Percentiles rank a stretch among this genome's conserved stretches.
These are phyloP conservation scores for Saccharomycopsis sp. DNA, from an alignment of 805 yeast genomes.

Conservation along the genomic window DNA sequence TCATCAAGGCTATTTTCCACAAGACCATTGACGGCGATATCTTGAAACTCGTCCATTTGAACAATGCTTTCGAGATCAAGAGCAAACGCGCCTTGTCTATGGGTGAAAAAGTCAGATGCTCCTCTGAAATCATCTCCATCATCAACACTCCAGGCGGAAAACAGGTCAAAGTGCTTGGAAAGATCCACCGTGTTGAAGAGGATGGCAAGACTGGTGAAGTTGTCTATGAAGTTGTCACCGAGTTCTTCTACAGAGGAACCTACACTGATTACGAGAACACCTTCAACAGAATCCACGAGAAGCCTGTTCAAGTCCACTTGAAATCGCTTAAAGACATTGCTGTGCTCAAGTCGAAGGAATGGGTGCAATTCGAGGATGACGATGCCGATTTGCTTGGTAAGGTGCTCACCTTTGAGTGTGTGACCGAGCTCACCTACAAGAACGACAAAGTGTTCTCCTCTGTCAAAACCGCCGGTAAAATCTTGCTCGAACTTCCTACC, in stretches of 20 bases:
- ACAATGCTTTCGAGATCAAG: slow-evolving; percentile 88
- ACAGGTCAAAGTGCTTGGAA: slow-evolving; percentile 91
- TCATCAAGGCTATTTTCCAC: slow-evolving; percentile 98
- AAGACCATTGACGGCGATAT: slow-evolving; percentile 93
- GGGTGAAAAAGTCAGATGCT: slow-evolving; percentile 78
- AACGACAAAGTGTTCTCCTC: slow-evolving; percentile 67
- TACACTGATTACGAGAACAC: slow-evolving; percentile 87
- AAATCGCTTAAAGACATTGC: slow-evolving; percentile 83
- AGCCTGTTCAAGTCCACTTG: slow-evolving; percentile 75
- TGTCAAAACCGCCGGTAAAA: slow-evolving; percentile 79
- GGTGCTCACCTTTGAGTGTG: slow-evolving; percentile 82
- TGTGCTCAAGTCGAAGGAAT: slow-evolving; percentile 88
- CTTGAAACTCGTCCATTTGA: slow-evolving; percentile 86
- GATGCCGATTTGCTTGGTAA: slow-evolving; percentile 67
- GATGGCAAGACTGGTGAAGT: slow-evolving; percentile 46
- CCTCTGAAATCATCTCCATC: slow-evolving; percentile 83
- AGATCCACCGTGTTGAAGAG: slow-evolving; percentile 51
- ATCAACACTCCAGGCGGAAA: slow-evolving; percentile 90
- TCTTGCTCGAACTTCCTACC: slow-evolving; percentile 82
- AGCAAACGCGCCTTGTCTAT: slow-evolving; percentile 84
- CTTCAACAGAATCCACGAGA: slow-evolving; percentile 80
- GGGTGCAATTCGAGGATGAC: slow-evolving; percentile 82
- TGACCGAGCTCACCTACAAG: slow-evolving; percentile 78
- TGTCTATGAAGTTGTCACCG: slow-evolving; percentile 90
- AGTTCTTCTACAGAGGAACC: slow-evolving; percentile 93